Percentiles rank a stretch among this genome's conserved stretches.
Evolutionary conservation across 2,329 filamentous ascomycete genomes (phyloP).

Genomic region (Diplodia intermedia): DNA sequence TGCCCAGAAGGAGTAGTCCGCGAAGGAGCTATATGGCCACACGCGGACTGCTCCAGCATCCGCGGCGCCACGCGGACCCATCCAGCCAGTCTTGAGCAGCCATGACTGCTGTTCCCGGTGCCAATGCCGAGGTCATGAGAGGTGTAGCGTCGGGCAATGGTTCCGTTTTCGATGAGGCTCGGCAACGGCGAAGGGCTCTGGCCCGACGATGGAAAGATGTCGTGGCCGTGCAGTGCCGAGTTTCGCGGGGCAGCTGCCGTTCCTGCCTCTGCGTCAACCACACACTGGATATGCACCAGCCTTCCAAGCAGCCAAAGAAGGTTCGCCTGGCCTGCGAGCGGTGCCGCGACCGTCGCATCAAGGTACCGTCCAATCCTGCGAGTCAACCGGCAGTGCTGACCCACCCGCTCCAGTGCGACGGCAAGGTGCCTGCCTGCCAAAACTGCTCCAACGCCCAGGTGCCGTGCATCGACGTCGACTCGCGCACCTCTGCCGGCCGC

Average conservation of each 20-base stretch:
- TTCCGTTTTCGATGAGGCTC: not conserved
- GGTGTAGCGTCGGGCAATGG: too few species aligned
- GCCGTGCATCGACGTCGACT: constrained; percentile 49
- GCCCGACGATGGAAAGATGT: too few species aligned
- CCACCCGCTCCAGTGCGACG: constrained; percentile 45
- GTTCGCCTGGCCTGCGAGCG: constrained; percentile 50
- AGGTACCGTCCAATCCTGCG: constrained; percentile 38
- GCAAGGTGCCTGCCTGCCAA: constrained; percentile 47
- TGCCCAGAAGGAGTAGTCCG: not conserved
- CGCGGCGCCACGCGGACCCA: not conserved
- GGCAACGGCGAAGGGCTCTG: too few species aligned
- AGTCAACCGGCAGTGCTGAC: not conserved
- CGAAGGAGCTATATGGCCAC: constrained; percentile 8
- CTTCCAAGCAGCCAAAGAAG: constrained; percentile 41
- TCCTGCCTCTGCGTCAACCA: not conserved
- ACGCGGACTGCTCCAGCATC: not conserved
- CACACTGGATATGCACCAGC: not conserved
- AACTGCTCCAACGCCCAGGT: constrained; percentile 49
- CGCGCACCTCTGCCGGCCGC: constrained; percentile 45
- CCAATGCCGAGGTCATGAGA: not conserved
- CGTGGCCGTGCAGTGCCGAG: too few species aligned
- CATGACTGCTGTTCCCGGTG: too few species aligned
- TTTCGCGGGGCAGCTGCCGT: not conserved
- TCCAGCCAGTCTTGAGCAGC: not conserved
- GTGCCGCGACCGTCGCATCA: constrained; percentile 49